Base-by-base conservation (phyloP, 176 grass and related monocot species). In the Lolium rigidum region DNA sequence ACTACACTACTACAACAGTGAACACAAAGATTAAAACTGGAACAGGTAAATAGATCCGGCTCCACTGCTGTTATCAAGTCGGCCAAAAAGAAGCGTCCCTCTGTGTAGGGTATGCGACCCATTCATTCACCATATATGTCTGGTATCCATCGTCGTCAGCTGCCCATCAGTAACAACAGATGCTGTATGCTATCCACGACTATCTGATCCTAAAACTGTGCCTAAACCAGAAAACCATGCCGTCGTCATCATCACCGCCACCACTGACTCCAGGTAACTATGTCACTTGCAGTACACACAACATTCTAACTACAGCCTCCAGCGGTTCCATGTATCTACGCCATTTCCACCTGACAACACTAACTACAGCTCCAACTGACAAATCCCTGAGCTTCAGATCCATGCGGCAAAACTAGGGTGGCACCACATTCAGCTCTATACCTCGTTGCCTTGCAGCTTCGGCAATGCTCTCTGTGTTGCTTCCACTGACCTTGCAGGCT, bases 381-480 rank as follows among this genome's bases (percentile, higher is more conserved):
- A 9, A 80, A 80, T 11, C 10, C 2, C 48, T 11, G 1, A 0
- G 22, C 88, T 80, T 83, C 28, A 17, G 68, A 84, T 74, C 15
- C 7, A 84, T 52, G 47, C 59, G 6, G 64, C 21, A 54, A 62
- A 77, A 56, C 62, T 91, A 91, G 17, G 82, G n/a, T 55, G 83
- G 88, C 25, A 75, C 61, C 43, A 60, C 39, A 70, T 73, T 82
- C 64, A 99, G 79, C 83, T 91, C 92, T 2, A 99, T 79, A 35
- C 97, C 94, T 25, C 92, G 90, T 76, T 93, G 92, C 85, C 86
- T 88, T 11, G 94, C 97, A 5, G 90, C 91, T 83, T 94, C 94
- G 35, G 89, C 28, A 8, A 96, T 88, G 56, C 80, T 78, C 76
- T 96, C 92, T 17, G 52, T 68, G 85, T 70, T 88, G 75, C 66